phyloP scores from a whole-genome alignment of 176 grass and related monocot species.

The Oryza australiensis region DNA sequence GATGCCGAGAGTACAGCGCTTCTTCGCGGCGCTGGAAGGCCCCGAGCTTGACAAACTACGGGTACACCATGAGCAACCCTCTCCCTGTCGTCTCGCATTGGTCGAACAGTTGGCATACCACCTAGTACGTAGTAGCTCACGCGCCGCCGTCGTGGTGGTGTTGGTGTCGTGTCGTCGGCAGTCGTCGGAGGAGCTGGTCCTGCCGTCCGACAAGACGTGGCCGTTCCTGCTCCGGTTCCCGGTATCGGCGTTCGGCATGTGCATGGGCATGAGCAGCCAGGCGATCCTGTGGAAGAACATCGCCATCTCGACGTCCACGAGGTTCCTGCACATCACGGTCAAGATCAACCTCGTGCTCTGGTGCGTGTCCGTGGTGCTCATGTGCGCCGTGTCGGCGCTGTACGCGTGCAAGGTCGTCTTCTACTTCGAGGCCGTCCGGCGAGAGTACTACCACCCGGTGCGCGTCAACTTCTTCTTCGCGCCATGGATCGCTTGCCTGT shows the following conservation, averaged over 20 bases:
- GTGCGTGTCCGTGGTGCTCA: constrained; percentile 63
- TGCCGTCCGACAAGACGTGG: constrained; percentile 86
- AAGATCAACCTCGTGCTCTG: constrained; percentile 79
- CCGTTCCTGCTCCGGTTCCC: constrained; percentile 97
- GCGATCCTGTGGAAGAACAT: constrained; percentile 86
- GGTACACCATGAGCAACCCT: constrained; percentile 38
- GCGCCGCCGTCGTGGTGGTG: not conserved
- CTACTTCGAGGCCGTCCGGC: constrained; percentile 82
- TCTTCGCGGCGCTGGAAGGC: constrained; percentile 95
- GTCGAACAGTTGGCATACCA: not conserved
- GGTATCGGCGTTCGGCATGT: constrained; percentile 82
- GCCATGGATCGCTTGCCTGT: constrained; percentile 90
- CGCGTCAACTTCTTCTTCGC: constrained; percentile 98
- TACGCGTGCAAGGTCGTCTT: constrained; percentile 74
- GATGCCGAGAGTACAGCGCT: constrained; percentile 66
- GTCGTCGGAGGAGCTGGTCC: constrained; percentile 70
- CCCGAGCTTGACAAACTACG: constrained; percentile 83
- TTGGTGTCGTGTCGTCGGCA: constrained; percentile 24
- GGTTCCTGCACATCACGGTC: constrained; percentile 72
- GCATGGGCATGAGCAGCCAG: constrained; percentile 88
- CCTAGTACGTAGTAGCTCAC: not conserved
- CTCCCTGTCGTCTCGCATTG: constrained; percentile 1
- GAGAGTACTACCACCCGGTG: constrained; percentile 92
- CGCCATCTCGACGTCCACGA: constrained; percentile 69
- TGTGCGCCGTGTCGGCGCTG: constrained; percentile 42